These are phyloP conservation scores for Salix brachista DNA, from an alignment of 345 rosid genomes.

Conservation along the genomic window DNA sequence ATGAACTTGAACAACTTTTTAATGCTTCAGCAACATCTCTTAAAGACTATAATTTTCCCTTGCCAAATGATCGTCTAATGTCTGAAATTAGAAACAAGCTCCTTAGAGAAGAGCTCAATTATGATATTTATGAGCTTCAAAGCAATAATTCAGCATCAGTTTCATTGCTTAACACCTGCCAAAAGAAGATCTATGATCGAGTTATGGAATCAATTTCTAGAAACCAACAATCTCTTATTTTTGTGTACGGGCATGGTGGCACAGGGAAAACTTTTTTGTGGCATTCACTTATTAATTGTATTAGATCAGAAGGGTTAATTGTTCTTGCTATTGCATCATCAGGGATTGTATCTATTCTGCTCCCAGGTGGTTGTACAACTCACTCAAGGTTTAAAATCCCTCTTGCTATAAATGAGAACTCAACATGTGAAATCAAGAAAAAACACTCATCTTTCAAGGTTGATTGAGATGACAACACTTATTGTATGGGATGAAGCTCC, in stretches of 20 bases:
- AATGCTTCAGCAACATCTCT: background rate
- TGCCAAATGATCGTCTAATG: background rate
- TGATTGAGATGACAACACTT: background rate
- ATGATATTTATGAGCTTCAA: background rate
- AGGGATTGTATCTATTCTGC: background rate
- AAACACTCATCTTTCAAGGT: background rate
- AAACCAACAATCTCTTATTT: background rate
- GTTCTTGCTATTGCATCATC: background rate
- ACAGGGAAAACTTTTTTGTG: background rate
- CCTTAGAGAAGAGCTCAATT: background rate
- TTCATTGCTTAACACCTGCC: background rate
- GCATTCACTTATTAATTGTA: background rate
- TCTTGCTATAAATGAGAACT: background rate
- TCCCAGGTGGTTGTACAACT: background rate
- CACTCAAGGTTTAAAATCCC: slow-evolving; percentile 1
- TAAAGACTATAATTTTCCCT: background rate
- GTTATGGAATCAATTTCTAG: background rate
- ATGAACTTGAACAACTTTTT: background rate
- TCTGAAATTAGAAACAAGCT: background rate
- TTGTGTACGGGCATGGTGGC: background rate
- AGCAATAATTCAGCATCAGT: background rate
- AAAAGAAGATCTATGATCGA: background rate
- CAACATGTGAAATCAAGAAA: background rate
- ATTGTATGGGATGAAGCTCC: background rate
- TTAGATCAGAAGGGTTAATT: background rate